Conservation (phyloP, 2,329 filamentous ascomycete species). For the Biscogniauxia mediterranea region DNA sequence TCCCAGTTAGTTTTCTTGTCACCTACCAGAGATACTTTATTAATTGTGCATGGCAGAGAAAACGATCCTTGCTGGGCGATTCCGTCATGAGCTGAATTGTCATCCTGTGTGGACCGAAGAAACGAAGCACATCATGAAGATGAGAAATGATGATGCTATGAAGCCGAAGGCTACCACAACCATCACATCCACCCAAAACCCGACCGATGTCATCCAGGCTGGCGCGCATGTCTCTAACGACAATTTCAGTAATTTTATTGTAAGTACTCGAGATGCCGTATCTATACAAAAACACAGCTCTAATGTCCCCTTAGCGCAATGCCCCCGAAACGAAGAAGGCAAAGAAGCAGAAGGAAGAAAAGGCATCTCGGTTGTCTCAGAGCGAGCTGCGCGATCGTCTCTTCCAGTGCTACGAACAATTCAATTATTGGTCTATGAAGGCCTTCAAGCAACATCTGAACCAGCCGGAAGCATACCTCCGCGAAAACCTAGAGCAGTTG, state of each 20-base stretch:
- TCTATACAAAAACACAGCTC: slow-evolving; percentile 4
- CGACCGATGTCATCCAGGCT: slow-evolving; percentile 56
- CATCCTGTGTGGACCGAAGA: slow-evolving; percentile 71
- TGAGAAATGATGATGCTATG: slow-evolving; percentile 57
- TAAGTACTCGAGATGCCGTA: slow-evolving; percentile 38
- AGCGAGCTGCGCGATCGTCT: slow-evolving; percentile 85
- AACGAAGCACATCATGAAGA: slow-evolving; percentile 60
- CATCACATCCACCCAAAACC: slow-evolving; percentile 40
- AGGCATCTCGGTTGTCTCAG: slow-evolving; percentile 80
- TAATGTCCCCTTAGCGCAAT: slow-evolving; percentile 24
- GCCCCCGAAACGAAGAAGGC: slow-evolving; percentile 55
- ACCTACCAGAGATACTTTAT: not conserved
- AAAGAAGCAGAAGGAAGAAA: slow-evolving; percentile 58
- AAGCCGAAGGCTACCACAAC: slow-evolving; percentile 58
- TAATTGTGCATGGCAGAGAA: slow-evolving; percentile 55
- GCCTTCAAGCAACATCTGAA: slow-evolving; percentile 72
- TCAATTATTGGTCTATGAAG: slow-evolving; percentile 93
- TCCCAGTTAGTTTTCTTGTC: slow-evolving; percentile 57
- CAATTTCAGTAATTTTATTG: slow-evolving; percentile 54
- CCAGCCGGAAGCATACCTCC: slow-evolving; percentile 92
- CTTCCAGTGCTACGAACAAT: slow-evolving; percentile 78
- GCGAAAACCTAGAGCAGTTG: slow-evolving; percentile 78
- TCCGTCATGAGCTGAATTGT: slow-evolving; percentile 74
- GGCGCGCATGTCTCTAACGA: slow-evolving; percentile 50
- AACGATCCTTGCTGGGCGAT: slow-evolving; percentile 70